Evolutionary conservation across 2,329 filamentous ascomycete species (phyloP).

Genomic region (Bimuria novae-zelandiae): DNA sequence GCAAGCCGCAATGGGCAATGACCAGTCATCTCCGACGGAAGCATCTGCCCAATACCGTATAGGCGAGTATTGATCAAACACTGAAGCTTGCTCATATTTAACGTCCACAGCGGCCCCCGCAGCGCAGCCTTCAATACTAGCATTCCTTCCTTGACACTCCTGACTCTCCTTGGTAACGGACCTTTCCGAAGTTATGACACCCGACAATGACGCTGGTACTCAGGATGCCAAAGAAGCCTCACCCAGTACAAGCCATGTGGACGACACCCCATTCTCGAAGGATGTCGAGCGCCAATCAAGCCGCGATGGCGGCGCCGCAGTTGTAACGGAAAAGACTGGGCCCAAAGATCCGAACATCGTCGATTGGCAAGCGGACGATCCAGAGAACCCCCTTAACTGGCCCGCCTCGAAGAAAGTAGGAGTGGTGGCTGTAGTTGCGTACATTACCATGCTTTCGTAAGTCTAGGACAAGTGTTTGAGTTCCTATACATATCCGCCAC

Average conservation of each 20-base stretch:
- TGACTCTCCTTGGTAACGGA: no score
- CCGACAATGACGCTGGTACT: background rate
- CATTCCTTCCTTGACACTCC: no score
- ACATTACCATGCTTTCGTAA: conserved; percentile 14
- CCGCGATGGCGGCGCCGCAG: background rate
- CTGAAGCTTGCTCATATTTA: no score
- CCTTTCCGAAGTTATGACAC: background rate
- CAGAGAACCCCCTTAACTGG: conserved; percentile 19
- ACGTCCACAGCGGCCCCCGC: no score
- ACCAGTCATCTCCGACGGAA: no score
- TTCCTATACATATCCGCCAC: no score
- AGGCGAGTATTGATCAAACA: no score
- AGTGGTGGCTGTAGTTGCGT: conserved; percentile 8
- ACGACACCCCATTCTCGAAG: background rate
- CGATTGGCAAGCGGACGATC: conserved; percentile 56
- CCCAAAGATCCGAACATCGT: conserved; percentile 54
- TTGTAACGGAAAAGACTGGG: background rate
- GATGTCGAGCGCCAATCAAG: background rate
- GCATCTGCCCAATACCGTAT: no score
- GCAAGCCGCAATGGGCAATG: no score
- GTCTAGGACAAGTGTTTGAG: no score
- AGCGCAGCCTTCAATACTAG: no score
- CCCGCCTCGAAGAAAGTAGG: conserved; percentile 2
- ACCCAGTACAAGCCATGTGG: background rate
- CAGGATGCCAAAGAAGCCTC: background rate